Evolutionary conservation across 768 basidiomycete genomes (phyloP), one percentile per base, ranked within the genome.

Genomic region (Podaxis mareebaensis): DNA sequence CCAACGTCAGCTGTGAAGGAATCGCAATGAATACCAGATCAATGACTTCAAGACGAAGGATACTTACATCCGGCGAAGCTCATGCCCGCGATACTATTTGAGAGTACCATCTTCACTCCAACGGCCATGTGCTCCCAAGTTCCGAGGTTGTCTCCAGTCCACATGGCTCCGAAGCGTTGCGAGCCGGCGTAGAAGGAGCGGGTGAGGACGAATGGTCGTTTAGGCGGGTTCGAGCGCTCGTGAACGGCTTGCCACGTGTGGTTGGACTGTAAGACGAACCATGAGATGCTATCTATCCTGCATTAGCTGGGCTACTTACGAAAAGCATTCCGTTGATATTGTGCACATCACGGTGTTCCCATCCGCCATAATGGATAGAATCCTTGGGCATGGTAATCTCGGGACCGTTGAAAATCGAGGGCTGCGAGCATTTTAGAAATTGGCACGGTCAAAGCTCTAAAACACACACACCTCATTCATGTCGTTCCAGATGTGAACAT

Each of bases 121-220:
- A 93, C 92, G 10, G 86, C 86, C 87, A 99, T 95, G 71, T 99
- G 97, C 63, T 95, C 95, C 97, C 97, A 99, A 1, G 93, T 95
- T 17, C 96, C 94, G 28, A 96, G 79, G 74, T 99, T 99, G 76
- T 99, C 97, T 17, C 97, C 97, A 7, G 96, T 99, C 97, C 97
- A 99, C 84, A 97, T 95, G 4, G 97, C 96, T 40, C 96, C 93
- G 68, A 92, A 94, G 22, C 95, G 88, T 73, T 99, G 97, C 28
- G 96, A 95, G 3, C 97, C 97, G 1, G 96, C 92, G 61, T 83
- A 99, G 86, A 97, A 99, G 12, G 95, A 85, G 54, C 97, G 91
- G 0, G 96, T 96, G 10, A 99, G 86, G 53, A 99, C 96, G 73
- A 99, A 99, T 0, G 97, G 96, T 13, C 97, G 86, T 68, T 87